Evolutionary conservation across 805 yeast species (phyloP), one percentile per base, ranked within the genome.

Genomic region (Maudiozyma serrabonitensis): DNA sequence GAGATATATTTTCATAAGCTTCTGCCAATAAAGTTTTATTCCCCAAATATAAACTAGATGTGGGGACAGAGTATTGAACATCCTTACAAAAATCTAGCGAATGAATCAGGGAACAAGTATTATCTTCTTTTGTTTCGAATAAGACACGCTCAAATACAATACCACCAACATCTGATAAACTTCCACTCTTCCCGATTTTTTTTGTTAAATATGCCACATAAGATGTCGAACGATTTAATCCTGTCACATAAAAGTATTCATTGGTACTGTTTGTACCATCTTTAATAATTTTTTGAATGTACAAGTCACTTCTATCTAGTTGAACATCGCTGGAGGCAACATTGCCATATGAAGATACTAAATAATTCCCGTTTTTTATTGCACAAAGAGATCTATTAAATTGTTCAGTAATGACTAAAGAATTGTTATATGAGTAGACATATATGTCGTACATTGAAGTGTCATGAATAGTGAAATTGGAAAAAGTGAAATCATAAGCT

Each of bases 31-130:
- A 59, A 0, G 64, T 58, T 41, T 62, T 61, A 18, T 66, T 67
- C 35, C 61, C 61, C 2, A 66, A 64, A 31, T 68, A 68, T 3
- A 61, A 52, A 1, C 70, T 52, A 1, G 77, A 65, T 28, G 69
- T 72, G 0, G 98, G 98, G 0, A 87, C 96, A 0, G 95, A 76
- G 67, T 90, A 91, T 1, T 96, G 93, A 23, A 91, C 95, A 43
- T 79, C 77, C 31, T 73, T 65, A 65, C 99, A 91, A 59, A 89
- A 89, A 2, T 78, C 81, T 51, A 91, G 71, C 51, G 79, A 84
- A 62, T 78, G 87, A 16, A 89, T 76, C 45, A 90, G 67, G 52
- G 83, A 78, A 63, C 99, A 91, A 1, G 86, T 76, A 18, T 71
- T 69, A 2, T 73, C 61, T 25, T 64, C 65, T 64, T 77, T 66